Evolutionary conservation across 75 land plant species (phyloP).

Genomic region (Picea sitchensis): DNA sequence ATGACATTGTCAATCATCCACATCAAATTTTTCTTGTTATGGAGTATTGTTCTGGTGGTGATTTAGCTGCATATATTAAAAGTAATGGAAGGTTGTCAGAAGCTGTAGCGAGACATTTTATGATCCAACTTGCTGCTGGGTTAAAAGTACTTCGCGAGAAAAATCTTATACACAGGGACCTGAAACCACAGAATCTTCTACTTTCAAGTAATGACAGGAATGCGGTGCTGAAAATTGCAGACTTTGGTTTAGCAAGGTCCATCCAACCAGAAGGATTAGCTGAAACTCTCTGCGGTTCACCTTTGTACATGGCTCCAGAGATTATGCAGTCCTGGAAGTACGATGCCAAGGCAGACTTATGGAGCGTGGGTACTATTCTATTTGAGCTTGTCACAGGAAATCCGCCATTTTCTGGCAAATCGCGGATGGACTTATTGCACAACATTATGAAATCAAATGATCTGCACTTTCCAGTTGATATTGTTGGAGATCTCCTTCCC

Average conservation of each 20-base stretch:
- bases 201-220: slow-evolving; percentile 60
- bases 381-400: slow-evolving; percentile 52
- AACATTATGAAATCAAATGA: slow-evolving; percentile 47
- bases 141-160: slow-evolving; percentile 80
- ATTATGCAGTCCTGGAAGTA: slow-evolving; percentile 52
- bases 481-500: slow-evolving; percentile 34
- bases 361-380: slow-evolving; percentile 66
- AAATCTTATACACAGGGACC: slow-evolving; percentile 88
- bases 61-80: slow-evolving; percentile 77
- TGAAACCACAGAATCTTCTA: slow-evolving; percentile 98
- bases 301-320: slow-evolving; percentile 73
- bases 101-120: slow-evolving; percentile 77
- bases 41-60: slow-evolving; percentile 32
- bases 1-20: slow-evolving; percentile 72
- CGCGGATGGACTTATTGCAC: slow-evolving; percentile 44
- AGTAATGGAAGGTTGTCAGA: slow-evolving; percentile 72
- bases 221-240: slow-evolving; percentile 86
- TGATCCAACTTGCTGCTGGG: slow-evolving; percentile 90
- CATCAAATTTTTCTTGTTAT: no score
- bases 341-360: slow-evolving; percentile 68
- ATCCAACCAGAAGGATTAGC: slow-evolving; percentile 17
- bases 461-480: slow-evolving; percentile 37
- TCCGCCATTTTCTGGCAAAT: slow-evolving; percentile 57
- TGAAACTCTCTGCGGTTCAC: slow-evolving; percentile 67
- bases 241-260: slow-evolving; percentile 97